Conservation (phyloP, 257 asterid species). For the Leptodermis oblonga region DNA sequence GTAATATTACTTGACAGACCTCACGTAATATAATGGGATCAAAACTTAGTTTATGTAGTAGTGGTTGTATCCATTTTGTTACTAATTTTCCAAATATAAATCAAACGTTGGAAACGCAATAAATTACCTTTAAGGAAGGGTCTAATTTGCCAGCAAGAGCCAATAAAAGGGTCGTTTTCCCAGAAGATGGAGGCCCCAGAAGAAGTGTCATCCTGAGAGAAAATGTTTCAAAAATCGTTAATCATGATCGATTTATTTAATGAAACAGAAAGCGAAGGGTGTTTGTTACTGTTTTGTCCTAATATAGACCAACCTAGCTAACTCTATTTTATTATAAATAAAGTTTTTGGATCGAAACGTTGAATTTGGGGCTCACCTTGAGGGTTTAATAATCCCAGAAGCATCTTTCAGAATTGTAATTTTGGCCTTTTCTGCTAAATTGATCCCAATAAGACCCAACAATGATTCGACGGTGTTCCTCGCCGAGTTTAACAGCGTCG, state of each 20-base stretch:
- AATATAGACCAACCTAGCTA: not conserved
- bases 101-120: too few relatives aligned
- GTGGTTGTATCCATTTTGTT: too few relatives aligned
- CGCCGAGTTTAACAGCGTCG: conserved; percentile 48
- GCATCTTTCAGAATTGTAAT: conserved; percentile 44
- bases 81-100: too few relatives aligned
- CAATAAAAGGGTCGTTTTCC: conserved; percentile 59
- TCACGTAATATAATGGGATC: conserved; percentile 4
- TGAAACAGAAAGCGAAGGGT: not conserved
- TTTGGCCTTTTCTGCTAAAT: conserved; percentile 37
- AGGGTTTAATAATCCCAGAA: conserved; percentile 65
- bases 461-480: conserved; percentile 39
- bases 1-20: too few relatives aligned
- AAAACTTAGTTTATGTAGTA: too few relatives aligned
- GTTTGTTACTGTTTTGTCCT: not conserved
- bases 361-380: conserved; percentile 32
- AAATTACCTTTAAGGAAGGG: conserved; percentile 40
- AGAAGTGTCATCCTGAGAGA: conserved; percentile 56
- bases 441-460: conserved; percentile 41
- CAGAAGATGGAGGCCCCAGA: conserved; percentile 66
- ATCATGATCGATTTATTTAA: not conserved
- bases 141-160: conserved; percentile 59
- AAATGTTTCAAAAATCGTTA: not conserved
- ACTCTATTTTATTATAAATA: not conserved
- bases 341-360: too few relatives aligned